Evolutionary conservation across 257 asterid species (phyloP), one percentile per base, ranked within the genome.

Genomic region (Thymus mandschuricus): DNA sequence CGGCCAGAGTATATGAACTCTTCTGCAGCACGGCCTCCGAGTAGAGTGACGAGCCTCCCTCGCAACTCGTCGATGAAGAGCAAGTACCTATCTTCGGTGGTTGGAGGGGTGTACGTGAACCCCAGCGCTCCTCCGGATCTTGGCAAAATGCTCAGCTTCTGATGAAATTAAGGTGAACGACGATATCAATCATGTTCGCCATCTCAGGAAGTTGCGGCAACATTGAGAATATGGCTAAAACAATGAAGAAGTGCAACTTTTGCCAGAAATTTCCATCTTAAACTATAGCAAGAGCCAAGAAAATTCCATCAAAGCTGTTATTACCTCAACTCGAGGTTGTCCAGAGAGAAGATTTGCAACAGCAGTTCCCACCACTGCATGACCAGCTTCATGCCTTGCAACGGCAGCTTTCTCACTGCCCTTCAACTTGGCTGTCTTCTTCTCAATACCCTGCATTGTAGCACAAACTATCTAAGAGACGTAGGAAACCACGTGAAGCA

Each of bases 1-100:
- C 99, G 98, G 38, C 99, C 99, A 50, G 90, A 83, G 78, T 89
- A 95, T 60, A 90, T 81, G 63, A 95, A 84, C 82, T 95, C 97
- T 76, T 95, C 99, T 3, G 99, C 99, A 58, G 99, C 99, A 66
- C 99, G 98, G n/a, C 98, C 99, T 0, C 99, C 99, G 30, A 95
- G 96, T 71, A 95, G 98, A 74, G 99, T 90, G 62, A 92, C 99
- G 66, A 95, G 89, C 73, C 96, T 95, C 65, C 99, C 99, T 6
- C 97, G 96, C 86, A 95, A 79, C 87, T 95, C 98, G 71, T 95
- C 99, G 31, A 89, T 78, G 82, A 95, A 92, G 85, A 92, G 94
- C 91, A 95, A 83, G 81, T 95, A 92, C 81, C 99, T 80, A 81
- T 95, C 99, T 85, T 95, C 98, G 21, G 4, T 81, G 67, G 96